These are phyloP conservation scores for Lachancea kluyveri DNA, from an alignment of 805 yeast species.

Conservation along the genomic window DNA sequence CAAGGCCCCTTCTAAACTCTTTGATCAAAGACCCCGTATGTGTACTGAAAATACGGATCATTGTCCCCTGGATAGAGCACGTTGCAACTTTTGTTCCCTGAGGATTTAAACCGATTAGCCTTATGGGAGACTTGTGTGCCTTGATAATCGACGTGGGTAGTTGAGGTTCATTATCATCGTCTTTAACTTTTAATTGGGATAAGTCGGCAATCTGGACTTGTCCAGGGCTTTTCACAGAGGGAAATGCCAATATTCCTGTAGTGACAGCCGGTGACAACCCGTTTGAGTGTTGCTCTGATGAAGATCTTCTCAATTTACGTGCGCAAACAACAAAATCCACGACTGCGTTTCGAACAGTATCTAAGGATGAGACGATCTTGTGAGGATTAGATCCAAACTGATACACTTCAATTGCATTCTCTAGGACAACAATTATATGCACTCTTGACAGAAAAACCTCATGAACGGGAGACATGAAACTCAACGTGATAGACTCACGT, in stretches of 20 bases:
- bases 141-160: slow-evolving; percentile 47
- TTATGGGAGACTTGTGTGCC: slow-evolving; percentile 78
- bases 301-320: slow-evolving; percentile 5
- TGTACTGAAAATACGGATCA: slow-evolving; percentile 74
- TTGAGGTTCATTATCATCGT: slow-evolving; percentile 11
- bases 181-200: slow-evolving; percentile 15
- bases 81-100: slow-evolving; percentile 84
- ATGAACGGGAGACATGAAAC: slow-evolving; percentile 69
- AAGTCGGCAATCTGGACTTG: slow-evolving; percentile 27
- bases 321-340: slow-evolving; percentile 23
- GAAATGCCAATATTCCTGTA: slow-evolving; percentile 20
- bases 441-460: slow-evolving; percentile 71
- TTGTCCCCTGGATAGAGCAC: slow-evolving; percentile 85
- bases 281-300: slow-evolving; percentile 7
- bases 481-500: slow-evolving; percentile 63
- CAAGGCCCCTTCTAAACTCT: slow-evolving; percentile 88
- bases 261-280: slow-evolving; percentile 10
- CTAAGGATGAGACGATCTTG: slow-evolving; percentile 33
- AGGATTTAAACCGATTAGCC: slow-evolving; percentile 57
- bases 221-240: slow-evolving; percentile 22
- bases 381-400: slow-evolving; percentile 79
- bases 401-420: slow-evolving; percentile 63
- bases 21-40: slow-evolving; percentile 54
- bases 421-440: slow-evolving; percentile 66
- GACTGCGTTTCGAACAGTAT: slow-evolving; percentile 15